Base-by-base conservation (phyloP, 805 yeast species). In the Lipomyces oligophaga region DNA sequence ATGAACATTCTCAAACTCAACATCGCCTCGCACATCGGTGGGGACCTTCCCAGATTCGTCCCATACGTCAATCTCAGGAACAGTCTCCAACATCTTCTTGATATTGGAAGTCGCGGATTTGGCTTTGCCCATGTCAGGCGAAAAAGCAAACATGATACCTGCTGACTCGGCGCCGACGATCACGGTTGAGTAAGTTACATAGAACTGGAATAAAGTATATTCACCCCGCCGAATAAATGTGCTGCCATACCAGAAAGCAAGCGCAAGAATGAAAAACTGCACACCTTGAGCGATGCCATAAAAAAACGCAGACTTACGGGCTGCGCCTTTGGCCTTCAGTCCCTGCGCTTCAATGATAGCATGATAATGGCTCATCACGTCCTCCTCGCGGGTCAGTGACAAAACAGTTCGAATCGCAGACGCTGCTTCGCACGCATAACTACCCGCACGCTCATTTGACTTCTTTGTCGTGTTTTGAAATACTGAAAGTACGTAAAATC, bases 121-220 rank as follows among this genome's bases (percentile, higher is more conserved):
- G 20, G 74, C 74, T 45, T 69, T 69, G 25, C 73, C 69, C 67
- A 70, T 64, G 41, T 69, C 72, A 3, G 74, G 72, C 1, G 74
- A 67, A 45, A 63, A 68, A 6, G 70, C 65, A 54, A 70, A 69
- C 16, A 67, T 41, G 20, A 59, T 47, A 26, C 73, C 74, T 10
- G 74, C 74, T 5, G 69, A 58, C 49, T 70, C 73, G 3, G 73
- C 67, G 36, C 74, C 74, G 19, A 68, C 60, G n/a, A 67, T 61
- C 30, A 69, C 59, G 20, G 67, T 60, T 42, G 63, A 60, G 53
- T 66, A 69, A 16, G 70, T 69, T 21, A 68, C 69, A 43, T 61
- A 70, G 58, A 68, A 70, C 37, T 63, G 63, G 45, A 62, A 56
- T 8, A 67, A 47, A 4, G 59, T 52, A 22, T 62, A 61, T 35